phyloP scores from a whole-genome alignment of 148 eudicot genomes.

The Amaranthus palmeri region DNA sequence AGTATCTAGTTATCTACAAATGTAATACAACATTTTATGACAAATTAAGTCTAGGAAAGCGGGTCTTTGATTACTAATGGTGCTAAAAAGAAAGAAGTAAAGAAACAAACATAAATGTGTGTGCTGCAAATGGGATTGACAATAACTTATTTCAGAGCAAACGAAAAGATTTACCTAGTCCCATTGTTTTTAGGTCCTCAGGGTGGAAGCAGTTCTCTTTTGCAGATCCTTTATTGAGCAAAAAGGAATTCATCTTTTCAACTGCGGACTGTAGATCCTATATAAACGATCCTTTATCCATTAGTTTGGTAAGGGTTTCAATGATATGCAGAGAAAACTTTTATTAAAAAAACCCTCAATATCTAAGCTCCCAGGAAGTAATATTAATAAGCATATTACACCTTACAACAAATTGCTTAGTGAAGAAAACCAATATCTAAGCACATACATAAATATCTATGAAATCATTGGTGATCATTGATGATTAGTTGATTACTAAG shows the following conservation, averaged over 20 bases:
- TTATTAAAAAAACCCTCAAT: too few species aligned
- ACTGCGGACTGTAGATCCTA: constrained; percentile 67
- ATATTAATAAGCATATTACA: too few species aligned
- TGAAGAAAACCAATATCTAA: background rate
- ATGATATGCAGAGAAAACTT: background rate
- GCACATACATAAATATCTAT: background rate
- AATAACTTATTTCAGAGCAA: background rate
- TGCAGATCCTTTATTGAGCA: constrained; percentile 27
- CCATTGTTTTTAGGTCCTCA: constrained; percentile 59
- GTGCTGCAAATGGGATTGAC: background rate
- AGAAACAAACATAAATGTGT: background rate
- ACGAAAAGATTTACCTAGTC: constrained; percentile 46
- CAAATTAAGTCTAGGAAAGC: too few species aligned
- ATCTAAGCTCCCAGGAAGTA: too few species aligned
- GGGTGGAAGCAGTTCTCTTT: constrained; percentile 45
- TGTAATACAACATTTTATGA: too few species aligned
- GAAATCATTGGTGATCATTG: background rate
- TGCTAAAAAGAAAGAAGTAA: background rate
- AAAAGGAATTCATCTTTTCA: constrained; percentile 59
- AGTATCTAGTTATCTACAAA: too few species aligned
- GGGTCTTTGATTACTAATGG: too few species aligned
- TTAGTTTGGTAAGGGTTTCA: too few species aligned
- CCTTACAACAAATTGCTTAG: too few species aligned
- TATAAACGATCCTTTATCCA: constrained; percentile 3
- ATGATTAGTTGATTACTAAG: background rate